Conservation (phyloP, 257 asterid species). For the Nicotiana tabacum region DNA sequence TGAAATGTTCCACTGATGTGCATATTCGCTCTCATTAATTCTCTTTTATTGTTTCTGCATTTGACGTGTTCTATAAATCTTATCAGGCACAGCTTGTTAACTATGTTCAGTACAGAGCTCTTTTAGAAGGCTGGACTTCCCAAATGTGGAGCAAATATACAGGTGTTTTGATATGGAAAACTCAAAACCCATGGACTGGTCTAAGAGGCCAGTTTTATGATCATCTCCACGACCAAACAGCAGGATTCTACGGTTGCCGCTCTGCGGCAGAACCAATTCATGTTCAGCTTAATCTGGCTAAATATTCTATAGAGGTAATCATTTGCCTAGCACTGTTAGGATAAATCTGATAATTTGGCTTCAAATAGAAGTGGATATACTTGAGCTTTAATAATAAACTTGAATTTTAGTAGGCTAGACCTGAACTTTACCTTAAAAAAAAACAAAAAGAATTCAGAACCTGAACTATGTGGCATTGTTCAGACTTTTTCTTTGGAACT, state of each 20-base stretch:
- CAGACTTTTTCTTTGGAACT: neutral
- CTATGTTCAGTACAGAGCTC: constrained; percentile 94
- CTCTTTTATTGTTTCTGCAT: neutral
- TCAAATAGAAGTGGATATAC: neutral
- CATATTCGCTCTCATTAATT: neutral
- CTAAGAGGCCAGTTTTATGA: constrained; percentile 95
- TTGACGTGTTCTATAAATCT: neutral
- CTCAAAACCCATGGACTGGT: constrained; percentile 99
- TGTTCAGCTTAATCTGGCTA: constrained; percentile 79
- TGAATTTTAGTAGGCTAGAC: neutral
- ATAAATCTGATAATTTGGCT: neutral
- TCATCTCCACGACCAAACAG: constrained; percentile 95
- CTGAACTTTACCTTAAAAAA: neutral
- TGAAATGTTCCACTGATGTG: neutral
- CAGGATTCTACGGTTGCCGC: constrained; percentile 97
- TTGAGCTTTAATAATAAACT: neutral
- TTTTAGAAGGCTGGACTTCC: constrained; percentile 95
- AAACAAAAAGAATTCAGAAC: neutral
- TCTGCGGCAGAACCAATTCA: constrained; percentile 90
- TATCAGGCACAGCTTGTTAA: constrained; percentile 90
- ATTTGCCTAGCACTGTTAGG: neutral
- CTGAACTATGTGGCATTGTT: neutral
- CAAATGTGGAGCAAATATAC: constrained; percentile 97
- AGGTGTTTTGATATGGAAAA: constrained; percentile 95
- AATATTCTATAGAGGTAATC: constrained; percentile 74